A percentile compares a stretch with the other conserved stretches of the same genome.
These are phyloP conservation scores for Heliocybe sulcata DNA, from an alignment of 1,284 basidiomycete species.

Conservation along the genomic window DNA sequence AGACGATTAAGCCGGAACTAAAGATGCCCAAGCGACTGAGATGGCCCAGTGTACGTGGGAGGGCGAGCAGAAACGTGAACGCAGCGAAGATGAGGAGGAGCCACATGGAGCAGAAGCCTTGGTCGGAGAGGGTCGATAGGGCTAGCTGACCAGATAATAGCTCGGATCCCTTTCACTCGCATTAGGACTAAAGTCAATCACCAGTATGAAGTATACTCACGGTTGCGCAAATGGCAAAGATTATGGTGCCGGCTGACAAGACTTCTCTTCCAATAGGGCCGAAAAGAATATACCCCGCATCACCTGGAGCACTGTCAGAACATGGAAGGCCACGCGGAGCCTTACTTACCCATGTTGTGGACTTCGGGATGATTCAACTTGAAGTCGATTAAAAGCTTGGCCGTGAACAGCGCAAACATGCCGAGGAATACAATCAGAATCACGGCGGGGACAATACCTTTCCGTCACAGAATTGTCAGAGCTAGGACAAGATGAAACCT, in stretches of 20 bases:
- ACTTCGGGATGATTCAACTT: constrained; percentile 49
- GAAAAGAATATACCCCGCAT: constrained; percentile 45
- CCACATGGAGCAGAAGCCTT: constrained; percentile 37
- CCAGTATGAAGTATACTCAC: constrained; percentile 24
- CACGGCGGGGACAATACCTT: constrained; percentile 46
- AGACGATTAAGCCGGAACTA: constrained; percentile 32
- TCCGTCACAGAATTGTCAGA: constrained; percentile 43
- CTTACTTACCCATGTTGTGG: constrained; percentile 39
- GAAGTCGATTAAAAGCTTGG: constrained; percentile 49
- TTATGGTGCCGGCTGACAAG: constrained; percentile 38
- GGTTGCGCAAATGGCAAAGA: constrained; percentile 40
- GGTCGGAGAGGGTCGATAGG: constrained; percentile 37
- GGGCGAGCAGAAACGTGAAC: constrained; percentile 33
- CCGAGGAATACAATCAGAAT: constrained; percentile 49
- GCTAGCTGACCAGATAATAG: constrained; percentile 44
- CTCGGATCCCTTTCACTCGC: constrained; percentile 32
- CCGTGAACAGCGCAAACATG: constrained; percentile 43
- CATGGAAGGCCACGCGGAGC: constrained; percentile 37
- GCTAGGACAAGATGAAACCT: constrained; percentile 23
- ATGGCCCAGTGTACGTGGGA: constrained; percentile 40
- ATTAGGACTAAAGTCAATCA: background rate
- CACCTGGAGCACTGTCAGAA: constrained; percentile 33
- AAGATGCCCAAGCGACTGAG: constrained; percentile 38
- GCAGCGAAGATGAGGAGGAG: constrained; percentile 37
- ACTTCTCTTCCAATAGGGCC: constrained; percentile 41